A percentile compares a stretch with the other conserved stretches of the same genome.
Conservation (phyloP, 331 rosid genomes). For the Pyrus hybrid region DNA sequence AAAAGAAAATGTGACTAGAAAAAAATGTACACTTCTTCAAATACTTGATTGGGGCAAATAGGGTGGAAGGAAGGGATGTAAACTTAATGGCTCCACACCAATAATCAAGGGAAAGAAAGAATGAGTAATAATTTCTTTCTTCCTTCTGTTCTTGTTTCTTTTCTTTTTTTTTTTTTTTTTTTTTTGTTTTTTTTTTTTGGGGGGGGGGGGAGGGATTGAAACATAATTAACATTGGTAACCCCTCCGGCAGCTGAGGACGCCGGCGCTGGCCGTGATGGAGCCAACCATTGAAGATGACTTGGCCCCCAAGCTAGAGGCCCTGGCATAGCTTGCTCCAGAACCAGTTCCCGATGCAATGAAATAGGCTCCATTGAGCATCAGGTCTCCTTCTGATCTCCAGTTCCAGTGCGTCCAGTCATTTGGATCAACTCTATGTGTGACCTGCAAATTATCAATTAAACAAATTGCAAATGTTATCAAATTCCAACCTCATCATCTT, state of each 20-base stretch:
- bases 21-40: slow-evolving; percentile 43
- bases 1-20: neutral
- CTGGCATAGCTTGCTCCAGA: slow-evolving; percentile 84
- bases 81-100: slow-evolving; percentile 34
- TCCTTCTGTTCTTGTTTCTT: slow-evolving; percentile 27
- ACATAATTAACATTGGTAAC: slow-evolving; percentile 46
- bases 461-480: neutral
- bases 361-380: slow-evolving; percentile 82
- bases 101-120: slow-evolving; percentile 29
- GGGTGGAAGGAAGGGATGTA: slow-evolving; percentile 6
- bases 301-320: slow-evolving; percentile 95
- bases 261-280: slow-evolving; percentile 73
- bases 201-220: too few relatives aligned
- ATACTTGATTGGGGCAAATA: slow-evolving; percentile 30
- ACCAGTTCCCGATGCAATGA: slow-evolving; percentile 80
- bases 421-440: slow-evolving; percentile 66
- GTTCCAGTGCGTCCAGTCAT: slow-evolving; percentile 72
- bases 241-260: slow-evolving; percentile 59
- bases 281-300: slow-evolving; percentile 80
- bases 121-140: slow-evolving; percentile 23
- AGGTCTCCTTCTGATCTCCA: slow-evolving; percentile 99
- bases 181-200: neutral
- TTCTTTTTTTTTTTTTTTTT: neutral
- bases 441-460: slow-evolving; percentile 42
- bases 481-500: neutral